Conservation (phyloP, 2,329 filamentous ascomycete genomes). For the Penicillium sp. region DNA sequence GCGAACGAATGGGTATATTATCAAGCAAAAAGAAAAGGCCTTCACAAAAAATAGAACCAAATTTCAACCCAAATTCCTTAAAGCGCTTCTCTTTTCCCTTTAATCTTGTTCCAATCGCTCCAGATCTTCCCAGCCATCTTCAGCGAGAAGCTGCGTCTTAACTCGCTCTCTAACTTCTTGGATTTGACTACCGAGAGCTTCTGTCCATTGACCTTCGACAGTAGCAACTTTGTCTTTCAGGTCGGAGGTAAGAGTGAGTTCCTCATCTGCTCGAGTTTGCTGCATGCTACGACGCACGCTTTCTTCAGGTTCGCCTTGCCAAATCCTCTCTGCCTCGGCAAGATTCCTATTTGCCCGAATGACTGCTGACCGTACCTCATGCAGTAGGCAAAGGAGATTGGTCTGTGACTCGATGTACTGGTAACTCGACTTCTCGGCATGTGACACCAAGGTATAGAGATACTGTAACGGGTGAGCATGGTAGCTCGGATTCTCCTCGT, state of each 20-base stretch:
- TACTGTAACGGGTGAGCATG: constrained; percentile 84
- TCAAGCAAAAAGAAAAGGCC: constrained; percentile 16
- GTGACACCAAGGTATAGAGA: constrained; percentile 79
- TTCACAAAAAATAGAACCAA: neutral
- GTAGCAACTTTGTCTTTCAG: constrained; percentile 91
- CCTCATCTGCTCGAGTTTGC: constrained; percentile 68
- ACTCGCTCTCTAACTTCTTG: constrained; percentile 74
- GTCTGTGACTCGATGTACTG: constrained; percentile 97
- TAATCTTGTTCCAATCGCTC: constrained; percentile 55
- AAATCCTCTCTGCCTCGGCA: constrained; percentile 66
- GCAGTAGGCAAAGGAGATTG: constrained; percentile 85
- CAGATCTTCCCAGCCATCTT: constrained; percentile 87
- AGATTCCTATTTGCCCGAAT: constrained; percentile 70
- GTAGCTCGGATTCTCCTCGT: constrained; percentile 82
- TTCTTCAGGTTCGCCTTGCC: constrained; percentile 48
- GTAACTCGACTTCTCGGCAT: constrained; percentile 90
- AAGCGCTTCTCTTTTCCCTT: constrained; percentile 35
- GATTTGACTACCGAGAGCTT: constrained; percentile 80
- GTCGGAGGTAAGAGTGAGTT: constrained; percentile 74
- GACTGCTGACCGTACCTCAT: constrained; percentile 83
- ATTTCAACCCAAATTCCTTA: neutral
- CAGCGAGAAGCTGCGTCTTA: constrained; percentile 71
- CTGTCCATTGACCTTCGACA: constrained; percentile 88
- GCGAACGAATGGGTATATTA: constrained; percentile 30
- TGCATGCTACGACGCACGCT: constrained; percentile 54